phyloP scores from a whole-genome alignment of 148 eudicot genomes.

The Vaccinium vitisidaea region DNA sequence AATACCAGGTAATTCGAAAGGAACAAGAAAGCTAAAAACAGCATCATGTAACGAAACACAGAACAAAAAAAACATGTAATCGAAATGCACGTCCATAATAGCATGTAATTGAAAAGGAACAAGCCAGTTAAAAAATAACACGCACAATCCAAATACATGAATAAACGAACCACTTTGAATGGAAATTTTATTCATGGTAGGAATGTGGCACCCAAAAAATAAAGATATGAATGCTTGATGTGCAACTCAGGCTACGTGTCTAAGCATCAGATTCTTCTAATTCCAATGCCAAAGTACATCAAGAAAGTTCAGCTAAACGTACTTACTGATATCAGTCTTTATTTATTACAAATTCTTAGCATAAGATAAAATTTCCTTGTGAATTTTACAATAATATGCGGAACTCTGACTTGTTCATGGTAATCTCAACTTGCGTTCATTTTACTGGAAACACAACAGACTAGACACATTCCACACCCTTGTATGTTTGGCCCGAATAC shows the following conservation, averaged over 20 bases:
- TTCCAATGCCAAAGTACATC: neutral
- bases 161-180: neutral
- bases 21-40: neutral
- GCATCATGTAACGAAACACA: neutral
- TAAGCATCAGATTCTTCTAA: neutral
- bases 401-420: neutral
- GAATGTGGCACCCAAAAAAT: neutral
- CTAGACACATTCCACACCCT: neutral
- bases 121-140: neutral
- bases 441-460: neutral
- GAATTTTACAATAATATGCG: neutral
- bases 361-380: neutral
- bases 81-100: neutral
- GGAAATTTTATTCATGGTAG: neutral
- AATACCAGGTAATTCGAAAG: neutral
- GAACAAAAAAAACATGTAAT: neutral
- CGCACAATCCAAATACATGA: neutral
- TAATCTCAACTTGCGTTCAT: neutral
- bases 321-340: neutral
- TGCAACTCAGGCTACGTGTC: neutral
- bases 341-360: neutral
- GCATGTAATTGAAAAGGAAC: neutral
- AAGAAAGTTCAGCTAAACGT: neutral
- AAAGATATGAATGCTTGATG: conserved; percentile 5
- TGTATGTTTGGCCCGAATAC: neutral